These are phyloP conservation scores for Gracilaria caudata DNA, from an alignment of 23 red algal genomes.

Conservation along the genomic window DNA sequence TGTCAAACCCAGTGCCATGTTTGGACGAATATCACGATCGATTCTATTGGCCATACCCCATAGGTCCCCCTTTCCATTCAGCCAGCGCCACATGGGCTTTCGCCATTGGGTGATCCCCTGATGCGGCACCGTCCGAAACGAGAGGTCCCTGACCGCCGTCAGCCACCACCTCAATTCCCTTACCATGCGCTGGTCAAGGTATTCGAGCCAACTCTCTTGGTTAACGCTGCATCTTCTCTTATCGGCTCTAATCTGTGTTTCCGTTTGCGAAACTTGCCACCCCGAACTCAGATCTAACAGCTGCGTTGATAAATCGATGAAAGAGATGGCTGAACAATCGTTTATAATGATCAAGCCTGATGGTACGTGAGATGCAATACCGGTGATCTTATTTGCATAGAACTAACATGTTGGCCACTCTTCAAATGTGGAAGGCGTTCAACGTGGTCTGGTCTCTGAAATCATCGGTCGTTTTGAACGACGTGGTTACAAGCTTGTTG, in stretches of 20 bases:
- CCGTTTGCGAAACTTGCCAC: too few species aligned
- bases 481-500: constrained; percentile 84
- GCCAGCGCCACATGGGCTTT: background rate
- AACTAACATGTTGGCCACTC: constrained; percentile 8
- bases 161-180: too few species aligned
- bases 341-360: constrained; percentile 81
- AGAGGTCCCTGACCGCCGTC: background rate
- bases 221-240: too few species aligned
- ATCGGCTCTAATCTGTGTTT: too few species aligned
- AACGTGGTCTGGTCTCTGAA: constrained; percentile 78
- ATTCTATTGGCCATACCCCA: background rate
- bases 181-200: too few species aligned
- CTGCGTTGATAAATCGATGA: background rate
- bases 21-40: background rate
- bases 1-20: too few species aligned
- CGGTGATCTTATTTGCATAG: background rate
- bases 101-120: background rate
- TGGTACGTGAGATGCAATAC: constrained; percentile 14
- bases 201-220: too few species aligned
- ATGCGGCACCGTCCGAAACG: background rate
- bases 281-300: background rate
- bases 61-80: background rate
- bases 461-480: constrained; percentile 92
- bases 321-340: constrained; percentile 41
- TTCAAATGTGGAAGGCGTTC: constrained; percentile 43